These are phyloP conservation scores for Priceomyces medius DNA, from an alignment of 805 yeast genomes.

Conservation along the genomic window DNA sequence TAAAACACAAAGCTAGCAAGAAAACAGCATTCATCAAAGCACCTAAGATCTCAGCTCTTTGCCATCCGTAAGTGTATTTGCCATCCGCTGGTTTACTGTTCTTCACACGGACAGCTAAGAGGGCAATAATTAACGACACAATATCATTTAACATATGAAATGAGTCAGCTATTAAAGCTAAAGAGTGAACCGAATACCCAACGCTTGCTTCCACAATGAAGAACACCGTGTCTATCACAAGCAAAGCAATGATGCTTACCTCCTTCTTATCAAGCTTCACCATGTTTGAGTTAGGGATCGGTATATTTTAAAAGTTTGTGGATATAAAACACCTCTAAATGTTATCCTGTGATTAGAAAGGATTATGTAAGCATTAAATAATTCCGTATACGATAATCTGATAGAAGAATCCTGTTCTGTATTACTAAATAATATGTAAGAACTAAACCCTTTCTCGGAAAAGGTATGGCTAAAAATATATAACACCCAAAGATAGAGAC, in stretches of 20 bases:
- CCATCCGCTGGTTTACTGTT: constrained; percentile 79
- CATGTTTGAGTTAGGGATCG: neutral
- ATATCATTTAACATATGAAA: constrained; percentile 98
- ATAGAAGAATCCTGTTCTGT: neutral
- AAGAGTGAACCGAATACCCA: constrained; percentile 89
- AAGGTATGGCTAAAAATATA: neutral
- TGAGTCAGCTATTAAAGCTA: constrained; percentile 93
- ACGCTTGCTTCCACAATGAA: constrained; percentile 82
- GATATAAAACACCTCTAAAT: too few species aligned
- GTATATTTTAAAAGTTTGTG: too few species aligned
- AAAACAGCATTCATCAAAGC: constrained; percentile 94
- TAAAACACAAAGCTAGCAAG: constrained; percentile 84
- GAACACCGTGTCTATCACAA: constrained; percentile 75
- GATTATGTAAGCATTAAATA: too few species aligned
- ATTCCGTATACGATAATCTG: too few species aligned
- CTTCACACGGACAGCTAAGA: constrained; percentile 95
- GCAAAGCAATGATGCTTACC: constrained; percentile 65
- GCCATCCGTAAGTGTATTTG: constrained; percentile 95
- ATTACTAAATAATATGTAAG: neutral
- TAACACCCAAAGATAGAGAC: too few species aligned
- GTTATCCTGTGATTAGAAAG: too few species aligned
- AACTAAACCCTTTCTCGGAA: neutral
- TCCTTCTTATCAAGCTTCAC: constrained; percentile 52
- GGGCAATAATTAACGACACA: constrained; percentile 81
- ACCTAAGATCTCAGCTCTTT: constrained; percentile 94